A percentile compares a stretch with the other conserved stretches of the same genome.
Conservation (phyloP, 1,139 yeast species). For the Candida mesenterica region DNA sequence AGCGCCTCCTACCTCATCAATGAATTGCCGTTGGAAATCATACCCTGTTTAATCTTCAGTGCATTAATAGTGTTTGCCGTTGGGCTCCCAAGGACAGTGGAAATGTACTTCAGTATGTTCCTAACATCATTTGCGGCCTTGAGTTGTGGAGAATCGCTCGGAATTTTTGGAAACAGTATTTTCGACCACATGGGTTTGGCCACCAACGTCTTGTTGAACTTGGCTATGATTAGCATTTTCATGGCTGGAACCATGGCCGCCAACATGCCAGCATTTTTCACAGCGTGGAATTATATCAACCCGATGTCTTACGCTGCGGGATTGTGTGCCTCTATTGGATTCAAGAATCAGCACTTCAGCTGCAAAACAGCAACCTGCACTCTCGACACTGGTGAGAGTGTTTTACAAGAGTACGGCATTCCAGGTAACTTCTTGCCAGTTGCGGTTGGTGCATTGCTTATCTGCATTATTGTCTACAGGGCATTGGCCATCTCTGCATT, state of each 20-base stretch:
- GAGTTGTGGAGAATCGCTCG: slow-evolving; percentile 25
- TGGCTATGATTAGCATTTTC: slow-evolving; percentile 22
- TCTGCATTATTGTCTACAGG: slow-evolving; percentile 37
- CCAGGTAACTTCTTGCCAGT: slow-evolving; percentile 11
- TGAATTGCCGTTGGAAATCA: slow-evolving; percentile 23
- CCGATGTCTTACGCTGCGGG: slow-evolving; percentile 27
- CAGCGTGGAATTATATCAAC: slow-evolving; percentile 23
- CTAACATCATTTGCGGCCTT: slow-evolving; percentile 17
- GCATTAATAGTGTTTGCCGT: slow-evolving; percentile 22
- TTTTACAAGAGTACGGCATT: slow-evolving; percentile 42
- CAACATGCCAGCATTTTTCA: slow-evolving; percentile 25
- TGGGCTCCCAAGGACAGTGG: slow-evolving; percentile 23
- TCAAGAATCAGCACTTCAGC: slow-evolving; percentile 30
- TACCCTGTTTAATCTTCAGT: slow-evolving; percentile 21
- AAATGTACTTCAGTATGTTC: slow-evolving; percentile 23
- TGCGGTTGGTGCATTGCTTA: slow-evolving; percentile 34
- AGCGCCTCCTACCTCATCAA: slow-evolving; percentile 22
- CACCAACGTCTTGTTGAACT: slow-evolving; percentile 21
- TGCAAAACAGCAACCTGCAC: slow-evolving; percentile 54
- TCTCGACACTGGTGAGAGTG: slow-evolving; percentile 48
- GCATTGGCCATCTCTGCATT: slow-evolving; percentile 26
- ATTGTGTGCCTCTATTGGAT: slow-evolving; percentile 36
- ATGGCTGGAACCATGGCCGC: slow-evolving; percentile 31
- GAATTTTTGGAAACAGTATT: slow-evolving; percentile 21
- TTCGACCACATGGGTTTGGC: slow-evolving; percentile 26